Evolutionary conservation across 768 basidiomycete genomes (phyloP).

Genomic region (Leccinellum luteum): DNA sequence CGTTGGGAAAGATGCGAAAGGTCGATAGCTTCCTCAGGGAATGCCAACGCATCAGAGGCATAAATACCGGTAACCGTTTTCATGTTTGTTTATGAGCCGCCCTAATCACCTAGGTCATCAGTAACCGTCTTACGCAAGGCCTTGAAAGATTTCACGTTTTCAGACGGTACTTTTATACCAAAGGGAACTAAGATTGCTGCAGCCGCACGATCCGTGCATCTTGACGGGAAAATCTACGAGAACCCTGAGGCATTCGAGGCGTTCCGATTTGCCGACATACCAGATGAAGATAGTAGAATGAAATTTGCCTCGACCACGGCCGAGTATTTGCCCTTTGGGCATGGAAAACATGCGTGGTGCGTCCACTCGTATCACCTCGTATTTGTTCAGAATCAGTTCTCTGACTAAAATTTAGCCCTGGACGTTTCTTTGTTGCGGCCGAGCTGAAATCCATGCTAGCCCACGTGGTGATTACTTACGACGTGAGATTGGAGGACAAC

Average conservation of each 20-base stretch:
- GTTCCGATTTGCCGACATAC: conserved; percentile 18
- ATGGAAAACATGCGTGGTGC: conserved; percentile 17
- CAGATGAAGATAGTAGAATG: conserved; percentile 28
- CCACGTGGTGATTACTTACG: conserved; percentile 9
- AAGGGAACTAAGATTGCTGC: conserved; percentile 28
- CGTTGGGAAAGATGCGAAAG: conserved; percentile 31
- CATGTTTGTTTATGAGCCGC: conserved; percentile 17
- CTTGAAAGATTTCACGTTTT: conserved; percentile 33
- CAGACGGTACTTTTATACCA: conserved; percentile 39
- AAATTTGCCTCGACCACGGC: conserved; percentile 34
- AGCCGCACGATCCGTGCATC: conserved; percentile 20
- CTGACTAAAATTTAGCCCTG: background rate
- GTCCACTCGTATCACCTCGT: background rate
- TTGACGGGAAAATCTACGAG: conserved; percentile 24
- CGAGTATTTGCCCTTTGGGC: conserved; percentile 38
- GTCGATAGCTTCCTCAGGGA: conserved; percentile 37
- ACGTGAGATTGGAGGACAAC: conserved; percentile 1
- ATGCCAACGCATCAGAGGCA: background rate
- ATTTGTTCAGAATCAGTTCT: background rate
- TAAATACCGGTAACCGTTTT: conserved; percentile 20
- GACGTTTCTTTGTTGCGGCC: conserved; percentile 14
- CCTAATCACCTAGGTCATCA: background rate
- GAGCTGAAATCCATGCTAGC: conserved; percentile 16
- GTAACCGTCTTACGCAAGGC: conserved; percentile 21
- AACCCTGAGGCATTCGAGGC: conserved; percentile 21